Conservation (phyloP, 192 early-diverging fungal genomes). For the Coemansia aciculifera region DNA sequence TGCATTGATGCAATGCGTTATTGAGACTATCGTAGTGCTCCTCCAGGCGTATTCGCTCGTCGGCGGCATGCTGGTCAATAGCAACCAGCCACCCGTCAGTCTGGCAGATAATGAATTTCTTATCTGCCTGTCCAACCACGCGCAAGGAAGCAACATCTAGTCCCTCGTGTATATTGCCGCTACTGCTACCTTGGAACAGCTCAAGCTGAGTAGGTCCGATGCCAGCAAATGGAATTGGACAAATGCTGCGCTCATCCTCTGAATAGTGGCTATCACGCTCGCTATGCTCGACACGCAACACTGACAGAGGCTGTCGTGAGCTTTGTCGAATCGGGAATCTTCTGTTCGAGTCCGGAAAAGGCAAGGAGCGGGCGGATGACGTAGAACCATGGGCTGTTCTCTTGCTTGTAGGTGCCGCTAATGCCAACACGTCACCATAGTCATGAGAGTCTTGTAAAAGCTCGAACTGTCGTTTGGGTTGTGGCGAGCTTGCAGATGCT, state of each 20-base stretch:
- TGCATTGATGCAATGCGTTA: constrained; percentile 9
- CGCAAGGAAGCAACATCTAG: constrained; percentile 15
- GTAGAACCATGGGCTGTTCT: neutral
- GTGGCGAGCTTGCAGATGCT: neutral
- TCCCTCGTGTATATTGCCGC: neutral
- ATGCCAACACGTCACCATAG: neutral
- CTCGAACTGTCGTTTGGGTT: neutral
- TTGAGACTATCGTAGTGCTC: constrained; percentile 16
- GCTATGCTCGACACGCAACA: neutral
- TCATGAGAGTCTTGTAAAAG: neutral
- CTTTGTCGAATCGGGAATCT: constrained; percentile 3
- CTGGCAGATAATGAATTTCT: constrained; percentile 48
- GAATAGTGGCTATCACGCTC: neutral
- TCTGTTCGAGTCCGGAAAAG: neutral
- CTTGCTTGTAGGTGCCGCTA: neutral
- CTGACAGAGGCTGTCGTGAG: neutral
- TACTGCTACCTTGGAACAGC: neutral
- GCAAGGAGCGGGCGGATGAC: neutral
- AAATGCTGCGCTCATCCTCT: neutral
- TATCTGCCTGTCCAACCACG: constrained; percentile 45
- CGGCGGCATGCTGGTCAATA: constrained; percentile 56
- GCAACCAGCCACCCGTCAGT: constrained; percentile 28
- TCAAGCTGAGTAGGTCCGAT: neutral
- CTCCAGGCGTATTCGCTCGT: constrained; percentile 51
- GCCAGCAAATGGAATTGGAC: constrained; percentile 5